These are phyloP conservation scores for Tetratostichococcus sp. DNA, from an alignment of 139 green algal species.

Conservation along the genomic window DNA sequence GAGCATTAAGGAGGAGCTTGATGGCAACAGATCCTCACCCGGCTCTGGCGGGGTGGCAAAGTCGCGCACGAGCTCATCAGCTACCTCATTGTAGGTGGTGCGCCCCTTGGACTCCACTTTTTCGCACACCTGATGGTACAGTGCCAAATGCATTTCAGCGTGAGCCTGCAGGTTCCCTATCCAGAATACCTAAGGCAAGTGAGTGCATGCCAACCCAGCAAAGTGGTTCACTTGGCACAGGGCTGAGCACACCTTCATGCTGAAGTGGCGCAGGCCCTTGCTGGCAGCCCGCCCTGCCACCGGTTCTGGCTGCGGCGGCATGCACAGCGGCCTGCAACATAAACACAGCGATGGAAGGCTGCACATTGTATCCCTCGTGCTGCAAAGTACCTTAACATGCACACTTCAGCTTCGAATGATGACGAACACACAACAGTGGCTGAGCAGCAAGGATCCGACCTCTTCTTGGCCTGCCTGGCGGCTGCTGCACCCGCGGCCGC, in stretches of 20 bases:
- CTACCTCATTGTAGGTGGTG: constrained; percentile 96
- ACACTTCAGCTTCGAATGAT: too few species aligned
- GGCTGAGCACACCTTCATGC: constrained; percentile 46
- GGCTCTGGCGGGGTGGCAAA: constrained; percentile 20
- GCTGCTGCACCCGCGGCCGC: too few species aligned
- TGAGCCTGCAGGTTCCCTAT: too few species aligned
- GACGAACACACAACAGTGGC: too few species aligned
- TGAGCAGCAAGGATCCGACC: too few species aligned
- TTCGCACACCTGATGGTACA: constrained; percentile 67
- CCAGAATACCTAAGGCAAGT: too few species aligned
- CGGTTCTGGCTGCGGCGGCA: neutral
- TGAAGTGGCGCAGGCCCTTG: constrained; percentile 84
- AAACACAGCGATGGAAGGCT: neutral
- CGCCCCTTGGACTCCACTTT: constrained; percentile 79
- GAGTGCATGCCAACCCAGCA: too few species aligned
- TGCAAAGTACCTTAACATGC: too few species aligned
- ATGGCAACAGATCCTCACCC: too few species aligned
- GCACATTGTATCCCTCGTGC: neutral
- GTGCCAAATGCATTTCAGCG: too few species aligned
- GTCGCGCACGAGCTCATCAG: constrained; percentile 86
- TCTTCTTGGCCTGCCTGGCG: neutral
- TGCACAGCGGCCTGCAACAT: neutral
- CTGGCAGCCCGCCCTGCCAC: constrained; percentile 8
- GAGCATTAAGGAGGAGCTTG: too few species aligned
- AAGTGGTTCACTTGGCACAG: neutral